Evolutionary conservation across 108 stramenopile species (phyloP).

Genomic region (Cafeteria roenbergensis): DNA sequence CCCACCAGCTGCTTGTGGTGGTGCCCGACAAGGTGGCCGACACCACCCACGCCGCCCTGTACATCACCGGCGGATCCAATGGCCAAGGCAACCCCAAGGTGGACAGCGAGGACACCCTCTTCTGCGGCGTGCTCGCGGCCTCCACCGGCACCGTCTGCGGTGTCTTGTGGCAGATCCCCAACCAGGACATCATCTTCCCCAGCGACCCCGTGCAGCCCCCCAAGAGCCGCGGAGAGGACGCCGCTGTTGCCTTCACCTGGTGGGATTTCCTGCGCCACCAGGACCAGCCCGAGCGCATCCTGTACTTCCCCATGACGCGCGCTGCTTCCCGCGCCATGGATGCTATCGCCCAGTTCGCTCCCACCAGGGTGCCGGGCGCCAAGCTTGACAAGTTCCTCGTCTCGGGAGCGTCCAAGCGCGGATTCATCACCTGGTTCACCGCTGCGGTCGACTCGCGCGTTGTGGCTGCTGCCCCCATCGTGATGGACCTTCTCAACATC

Average conservation of each 20-base stretch:
- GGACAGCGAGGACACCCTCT: conserved; percentile 19
- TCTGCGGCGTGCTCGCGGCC: conserved; percentile 11
- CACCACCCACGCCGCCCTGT: conserved; percentile 16
- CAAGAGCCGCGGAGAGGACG: conserved; percentile 26
- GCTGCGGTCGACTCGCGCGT: conserved; percentile 25
- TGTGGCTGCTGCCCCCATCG: conserved; percentile 23
- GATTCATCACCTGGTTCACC: conserved; percentile 29
- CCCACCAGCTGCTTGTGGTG: conserved; percentile 23
- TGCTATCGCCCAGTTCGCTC: conserved; percentile 11
- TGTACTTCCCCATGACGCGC: conserved; percentile 25
- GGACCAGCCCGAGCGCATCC: conserved; percentile 22
- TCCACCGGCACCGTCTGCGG: conserved; percentile 17
- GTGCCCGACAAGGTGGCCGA: conserved; percentile 20
- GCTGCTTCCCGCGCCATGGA: conserved; percentile 26
- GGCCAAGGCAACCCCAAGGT: conserved; percentile 1
- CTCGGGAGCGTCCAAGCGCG: conserved; percentile 26
- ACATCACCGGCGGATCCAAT: conserved; percentile 22
- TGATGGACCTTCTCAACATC: conserved; percentile 26
- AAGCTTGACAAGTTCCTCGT: conserved; percentile 14
- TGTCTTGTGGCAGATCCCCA: conserved; percentile 29
- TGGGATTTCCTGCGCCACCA: conserved; percentile 7
- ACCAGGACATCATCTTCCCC: conserved; percentile 24
- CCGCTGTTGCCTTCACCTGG: conserved; percentile 29
- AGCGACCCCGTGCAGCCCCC: conserved; percentile 21
- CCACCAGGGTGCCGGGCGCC: neutral